phyloP scores from a whole-genome alignment of 2,329 filamentous ascomycete genomes.

The Hypomyces perniciosus region DNA sequence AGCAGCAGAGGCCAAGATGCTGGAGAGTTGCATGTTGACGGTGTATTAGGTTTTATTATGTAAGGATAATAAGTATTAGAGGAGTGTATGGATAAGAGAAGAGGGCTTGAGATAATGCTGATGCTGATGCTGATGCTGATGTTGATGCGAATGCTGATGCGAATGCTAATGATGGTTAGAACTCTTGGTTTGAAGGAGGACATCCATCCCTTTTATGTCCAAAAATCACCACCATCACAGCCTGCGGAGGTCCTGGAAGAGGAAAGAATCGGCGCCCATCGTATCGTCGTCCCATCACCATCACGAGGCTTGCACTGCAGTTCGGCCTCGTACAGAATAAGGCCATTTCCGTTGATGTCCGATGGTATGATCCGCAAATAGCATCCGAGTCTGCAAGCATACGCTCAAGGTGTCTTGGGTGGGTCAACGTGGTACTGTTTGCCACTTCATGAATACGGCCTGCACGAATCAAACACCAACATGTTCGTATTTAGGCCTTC shows the following conservation, averaged over 20 bases:
- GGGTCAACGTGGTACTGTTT: too few relatives aligned
- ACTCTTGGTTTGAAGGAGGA: background rate
- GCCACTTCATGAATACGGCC: too few relatives aligned
- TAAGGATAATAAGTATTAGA: background rate
- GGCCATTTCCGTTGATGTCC: too few relatives aligned
- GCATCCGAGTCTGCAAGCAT: too few relatives aligned
- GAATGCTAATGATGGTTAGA: conserved; percentile 6
- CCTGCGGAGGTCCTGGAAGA: background rate
- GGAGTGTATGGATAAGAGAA: background rate
- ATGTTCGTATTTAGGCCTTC: too few relatives aligned
- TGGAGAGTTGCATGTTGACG: conserved; percentile 40
- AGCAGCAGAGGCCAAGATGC: conserved; percentile 34
- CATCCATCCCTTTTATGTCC: background rate
- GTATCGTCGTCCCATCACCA: background rate
- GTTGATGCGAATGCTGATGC: background rate
- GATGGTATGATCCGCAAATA: too few relatives aligned
- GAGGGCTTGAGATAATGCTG: background rate
- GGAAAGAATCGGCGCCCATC: background rate
- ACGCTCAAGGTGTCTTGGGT: too few relatives aligned
- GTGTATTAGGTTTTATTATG: background rate
- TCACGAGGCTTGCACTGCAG: too few relatives aligned
- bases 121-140: background rate
- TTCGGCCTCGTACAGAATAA: too few relatives aligned
- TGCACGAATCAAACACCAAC: too few relatives aligned
- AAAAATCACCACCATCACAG: background rate